Percentiles rank a stretch among this genome's conserved stretches.
These are phyloP conservation scores for Teratosphaeria zuluensis DNA, from an alignment of 2,329 filamentous ascomycete species.

Conservation along the genomic window DNA sequence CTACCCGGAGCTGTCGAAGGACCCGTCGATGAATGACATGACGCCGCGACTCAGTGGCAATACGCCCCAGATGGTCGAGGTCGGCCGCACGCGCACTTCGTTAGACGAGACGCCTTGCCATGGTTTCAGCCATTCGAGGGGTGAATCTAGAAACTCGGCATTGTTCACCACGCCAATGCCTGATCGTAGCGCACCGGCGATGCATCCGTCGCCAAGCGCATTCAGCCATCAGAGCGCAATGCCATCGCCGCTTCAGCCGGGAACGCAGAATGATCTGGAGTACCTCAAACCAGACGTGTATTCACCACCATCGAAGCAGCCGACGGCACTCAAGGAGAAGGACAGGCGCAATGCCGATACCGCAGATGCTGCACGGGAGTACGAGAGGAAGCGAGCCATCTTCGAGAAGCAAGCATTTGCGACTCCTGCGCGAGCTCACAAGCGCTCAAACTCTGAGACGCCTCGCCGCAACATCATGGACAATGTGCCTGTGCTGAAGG, in stretches of 20 bases:
- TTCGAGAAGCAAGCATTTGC: not conserved
- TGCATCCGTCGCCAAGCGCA: slow-evolving; percentile 9
- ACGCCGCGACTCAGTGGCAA: not conserved
- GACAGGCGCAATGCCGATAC: not conserved
- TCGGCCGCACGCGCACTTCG: not conserved
- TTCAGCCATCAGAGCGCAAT: slow-evolving; percentile 17
- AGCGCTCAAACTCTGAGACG: not conserved
- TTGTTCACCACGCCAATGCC: slow-evolving; percentile 2
- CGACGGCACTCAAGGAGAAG: not conserved
- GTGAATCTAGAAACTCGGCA: not conserved
- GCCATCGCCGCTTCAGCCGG: slow-evolving; percentile 19
- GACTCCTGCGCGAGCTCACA: not conserved
- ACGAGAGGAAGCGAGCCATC: not conserved
- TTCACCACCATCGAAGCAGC: slow-evolving; percentile 8
- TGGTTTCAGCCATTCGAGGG: slow-evolving; percentile 6
- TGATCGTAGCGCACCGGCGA: not conserved
- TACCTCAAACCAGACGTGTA: slow-evolving; percentile 5
- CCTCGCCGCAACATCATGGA: slow-evolving; percentile 1
- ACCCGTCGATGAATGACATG: slow-evolving; percentile 5
- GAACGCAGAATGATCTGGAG: slow-evolving; percentile 1
- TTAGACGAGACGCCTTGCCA: slow-evolving; percentile 2
- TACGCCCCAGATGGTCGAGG: not conserved
- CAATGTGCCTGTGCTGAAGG: slow-evolving; percentile 1
- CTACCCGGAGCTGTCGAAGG: slow-evolving; percentile 10
- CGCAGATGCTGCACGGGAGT: not conserved